Base-by-base conservation (phyloP, 257 asterid genomes). In the Cruciata laevipes region DNA sequence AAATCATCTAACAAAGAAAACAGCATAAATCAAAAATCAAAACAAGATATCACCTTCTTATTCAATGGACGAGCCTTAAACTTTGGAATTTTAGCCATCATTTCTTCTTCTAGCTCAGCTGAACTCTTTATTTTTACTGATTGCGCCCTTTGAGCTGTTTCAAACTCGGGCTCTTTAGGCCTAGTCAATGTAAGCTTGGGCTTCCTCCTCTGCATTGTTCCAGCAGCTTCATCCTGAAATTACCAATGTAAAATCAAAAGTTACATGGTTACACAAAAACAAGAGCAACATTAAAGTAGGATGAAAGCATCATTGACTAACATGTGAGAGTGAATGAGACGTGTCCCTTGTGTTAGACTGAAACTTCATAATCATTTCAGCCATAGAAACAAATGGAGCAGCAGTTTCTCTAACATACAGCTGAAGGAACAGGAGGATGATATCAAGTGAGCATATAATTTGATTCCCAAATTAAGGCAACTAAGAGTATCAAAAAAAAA, bases 151-250 rank as follows among this genome's bases (percentile, higher is more conserved):
- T 93, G 99, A 66, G 96, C 80, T 65, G 99, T 93, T 78, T 80
- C 95, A 63, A 90, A 84, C 70, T 90, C 95, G 12, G 97, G 99
- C 63, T 91, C 86, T 78, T 87, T 93, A 1, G 99, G 99, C 85
- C 90, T 86, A 53, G 97, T 90, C 68, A 93, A 80, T 51, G 84
- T 84, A 61, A 93, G 95, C 80, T 90, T 89, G 62, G 88, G 68
- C 85, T 77, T 93, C 64, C n/a, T n/a, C n/a, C 70, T 63, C 72
- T 61, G 78, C 53, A 65, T 47, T 72, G 64, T 13, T 72, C 72
- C 76, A 47, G 78, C 72, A 42, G 68, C 38, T 68, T 9, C 73
- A 57, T 51, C 80, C 84, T 75, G 73, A 20, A 20, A 25, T 52
- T 4, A 30, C 5, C 52, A 52, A 67, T 31, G 21, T n/a, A 17